These are phyloP conservation scores for Lasiosphaeria hispida DNA, from an alignment of 495 filamentous ascomycete species.

Conservation along the genomic window DNA sequence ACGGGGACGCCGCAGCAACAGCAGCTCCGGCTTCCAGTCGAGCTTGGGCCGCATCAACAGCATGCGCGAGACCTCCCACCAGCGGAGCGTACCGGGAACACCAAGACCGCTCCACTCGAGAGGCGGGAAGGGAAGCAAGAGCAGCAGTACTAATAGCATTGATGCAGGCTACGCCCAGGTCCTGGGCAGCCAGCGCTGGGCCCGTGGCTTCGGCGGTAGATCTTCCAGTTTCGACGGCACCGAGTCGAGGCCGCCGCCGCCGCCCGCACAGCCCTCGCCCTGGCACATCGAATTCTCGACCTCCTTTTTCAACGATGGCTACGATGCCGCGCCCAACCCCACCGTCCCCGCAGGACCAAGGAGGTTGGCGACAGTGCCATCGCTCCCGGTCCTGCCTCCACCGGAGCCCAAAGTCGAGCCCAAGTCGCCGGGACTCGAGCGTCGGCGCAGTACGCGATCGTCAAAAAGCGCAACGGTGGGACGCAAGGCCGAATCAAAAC, in stretches of 20 bases:
- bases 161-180: conserved; percentile 61
- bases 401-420: conserved; percentile 33
- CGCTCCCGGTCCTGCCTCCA: conserved; percentile 46
- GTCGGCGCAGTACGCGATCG: conserved; percentile 63
- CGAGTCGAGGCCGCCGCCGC: conserved; percentile 29
- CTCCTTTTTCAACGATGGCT: conserved; percentile 48
- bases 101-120: conserved; percentile 42
- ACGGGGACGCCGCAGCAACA: conserved; percentile 73
- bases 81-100: conserved; percentile 36
- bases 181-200: conserved; percentile 55
- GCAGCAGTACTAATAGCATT: conserved; percentile 63
- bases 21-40: conserved; percentile 69
- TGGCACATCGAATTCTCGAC: conserved; percentile 46
- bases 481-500: conserved; percentile 32
- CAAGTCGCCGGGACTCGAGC: conserved; percentile 38
- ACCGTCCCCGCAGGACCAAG: conserved; percentile 81
- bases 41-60: conserved; percentile 64
- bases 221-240: conserved; percentile 80
- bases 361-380: conserved; percentile 41
- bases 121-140: conserved; percentile 69
- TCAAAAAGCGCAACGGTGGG: conserved; percentile 52
- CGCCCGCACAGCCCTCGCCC: conserved; percentile 29
- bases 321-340: conserved; percentile 86
- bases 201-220: conserved; percentile 55
- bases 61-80: conserved; percentile 46